phyloP scores from a whole-genome alignment of 352 stramenopile genomes.

The Pythium biforme region DNA sequence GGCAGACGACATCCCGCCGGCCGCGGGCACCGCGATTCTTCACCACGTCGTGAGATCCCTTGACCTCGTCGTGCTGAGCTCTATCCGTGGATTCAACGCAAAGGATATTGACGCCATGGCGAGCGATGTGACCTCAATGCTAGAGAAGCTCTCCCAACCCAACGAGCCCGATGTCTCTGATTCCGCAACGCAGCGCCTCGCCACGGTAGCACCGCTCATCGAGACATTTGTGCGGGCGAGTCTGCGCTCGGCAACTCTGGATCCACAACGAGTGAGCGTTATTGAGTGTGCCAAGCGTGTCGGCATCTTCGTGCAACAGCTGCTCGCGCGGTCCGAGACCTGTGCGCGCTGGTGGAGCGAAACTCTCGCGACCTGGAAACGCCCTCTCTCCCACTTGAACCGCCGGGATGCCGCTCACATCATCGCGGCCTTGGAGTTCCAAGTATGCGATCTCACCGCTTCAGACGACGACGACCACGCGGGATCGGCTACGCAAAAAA shows the following conservation, averaged over 20 bases:
- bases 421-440: background rate
- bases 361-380: conserved; percentile 1
- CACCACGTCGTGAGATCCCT: conserved; percentile 11
- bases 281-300: background rate
- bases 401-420: background rate
- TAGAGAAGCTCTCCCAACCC: conserved; percentile 2
- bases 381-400: conserved; percentile 2
- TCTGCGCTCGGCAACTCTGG: background rate
- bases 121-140: background rate
- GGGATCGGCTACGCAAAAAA: background rate
- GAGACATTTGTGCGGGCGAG: conserved; percentile 16
- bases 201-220: conserved; percentile 3
- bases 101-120: conserved; percentile 1
- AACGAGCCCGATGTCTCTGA: no score
- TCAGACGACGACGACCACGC: background rate
- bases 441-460: background rate
- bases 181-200: background rate
- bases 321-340: background rate
- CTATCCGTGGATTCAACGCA: background rate
- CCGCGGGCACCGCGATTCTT: background rate
- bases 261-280: background rate
- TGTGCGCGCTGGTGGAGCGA: background rate
- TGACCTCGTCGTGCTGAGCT: conserved; percentile 7
- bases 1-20: background rate
- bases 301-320: background rate